A percentile compares a stretch with the other conserved stretches of the same genome.
Evolutionary conservation across 2,329 filamentous ascomycete species (phyloP).

Genomic region (Alternaria novae-zelandiae): DNA sequence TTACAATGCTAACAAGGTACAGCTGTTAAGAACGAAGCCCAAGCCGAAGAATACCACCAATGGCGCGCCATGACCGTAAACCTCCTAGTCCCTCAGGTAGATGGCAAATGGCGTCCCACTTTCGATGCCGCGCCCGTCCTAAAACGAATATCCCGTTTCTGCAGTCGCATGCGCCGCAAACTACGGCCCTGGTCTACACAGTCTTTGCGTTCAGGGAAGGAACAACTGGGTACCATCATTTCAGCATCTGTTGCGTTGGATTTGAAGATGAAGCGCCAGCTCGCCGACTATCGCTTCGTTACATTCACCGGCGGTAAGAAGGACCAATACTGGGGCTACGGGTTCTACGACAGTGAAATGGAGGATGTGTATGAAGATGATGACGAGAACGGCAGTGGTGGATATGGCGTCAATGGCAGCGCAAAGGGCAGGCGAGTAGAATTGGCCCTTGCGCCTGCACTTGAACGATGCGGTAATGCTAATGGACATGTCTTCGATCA

Average conservation of each 20-base stretch:
- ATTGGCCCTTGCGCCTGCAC: conserved; percentile 44
- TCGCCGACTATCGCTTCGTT: conserved; percentile 47
- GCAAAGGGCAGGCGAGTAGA: conserved; percentile 37
- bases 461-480: conserved; percentile 48
- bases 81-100: conserved; percentile 45
- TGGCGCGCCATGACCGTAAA: conserved; percentile 47
- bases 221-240: conserved; percentile 42
- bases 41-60: conserved; percentile 46
- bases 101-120: conserved; percentile 45
- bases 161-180: conserved; percentile 36
- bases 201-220: conserved; percentile 39
- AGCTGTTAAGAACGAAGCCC: conserved; percentile 47
- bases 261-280: conserved; percentile 47
- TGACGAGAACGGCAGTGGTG: conserved; percentile 18
- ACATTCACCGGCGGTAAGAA: conserved; percentile 44
- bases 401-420: conserved; percentile 16
- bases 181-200: conserved; percentile 42
- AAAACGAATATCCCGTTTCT: conserved; percentile 43
- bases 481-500: conserved; percentile 48
- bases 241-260: conserved; percentile 47
- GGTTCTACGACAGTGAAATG: conserved; percentile 48
- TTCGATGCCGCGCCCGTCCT: conserved; percentile 44
- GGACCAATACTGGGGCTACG: conserved; percentile 44
- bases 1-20: conserved; percentile 12
- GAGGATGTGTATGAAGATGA: conserved; percentile 44